Evolutionary conservation across 768 basidiomycete genomes (phyloP).

Genomic region (Trametes coccinea): DNA sequence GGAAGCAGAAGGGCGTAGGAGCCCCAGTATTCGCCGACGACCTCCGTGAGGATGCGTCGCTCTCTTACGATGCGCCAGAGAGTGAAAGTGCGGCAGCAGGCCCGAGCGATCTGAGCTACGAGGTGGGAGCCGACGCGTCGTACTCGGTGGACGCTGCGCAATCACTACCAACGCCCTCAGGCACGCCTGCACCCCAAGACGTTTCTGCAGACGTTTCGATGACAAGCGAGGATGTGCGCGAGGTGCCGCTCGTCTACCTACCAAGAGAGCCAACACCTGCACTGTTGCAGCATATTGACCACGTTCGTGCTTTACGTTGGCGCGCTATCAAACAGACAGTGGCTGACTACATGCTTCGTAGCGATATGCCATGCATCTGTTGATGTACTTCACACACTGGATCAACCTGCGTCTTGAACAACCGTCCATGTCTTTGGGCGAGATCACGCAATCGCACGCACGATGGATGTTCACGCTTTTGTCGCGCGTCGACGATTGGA

Average conservation of each 20-base stretch:
- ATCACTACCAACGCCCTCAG: constrained; percentile 43
- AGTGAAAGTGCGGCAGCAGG: constrained; percentile 14
- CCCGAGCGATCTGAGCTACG: constrained; percentile 35
- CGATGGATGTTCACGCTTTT: constrained; percentile 81
- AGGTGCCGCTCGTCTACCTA: background rate
- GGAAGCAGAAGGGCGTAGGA: constrained; percentile 23
- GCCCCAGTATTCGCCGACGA: constrained; percentile 43
- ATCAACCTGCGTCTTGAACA: constrained; percentile 61
- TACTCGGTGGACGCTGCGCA: constrained; percentile 38
- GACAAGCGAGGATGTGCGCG: background rate
- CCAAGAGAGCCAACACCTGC: constrained; percentile 60
- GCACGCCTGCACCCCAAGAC: constrained; percentile 32
- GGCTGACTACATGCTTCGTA: constrained; percentile 30
- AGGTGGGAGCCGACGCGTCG: constrained; percentile 45
- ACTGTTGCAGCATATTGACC: constrained; percentile 61
- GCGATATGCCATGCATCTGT: constrained; percentile 69
- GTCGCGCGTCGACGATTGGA: constrained; percentile 62
- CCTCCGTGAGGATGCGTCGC: constrained; percentile 7
- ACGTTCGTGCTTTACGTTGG: constrained; percentile 46
- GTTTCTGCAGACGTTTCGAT: background rate
- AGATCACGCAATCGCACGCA: constrained; percentile 58
- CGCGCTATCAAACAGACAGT: constrained; percentile 20
- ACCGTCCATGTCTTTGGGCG: constrained; percentile 32
- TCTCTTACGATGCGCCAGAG: constrained; percentile 16
- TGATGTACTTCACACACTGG: constrained; percentile 87